Percentiles rank a stretch among this genome's conserved stretches.
Conservation (phyloP, 2,329 filamentous ascomycete genomes). For the Alternaria atra region DNA sequence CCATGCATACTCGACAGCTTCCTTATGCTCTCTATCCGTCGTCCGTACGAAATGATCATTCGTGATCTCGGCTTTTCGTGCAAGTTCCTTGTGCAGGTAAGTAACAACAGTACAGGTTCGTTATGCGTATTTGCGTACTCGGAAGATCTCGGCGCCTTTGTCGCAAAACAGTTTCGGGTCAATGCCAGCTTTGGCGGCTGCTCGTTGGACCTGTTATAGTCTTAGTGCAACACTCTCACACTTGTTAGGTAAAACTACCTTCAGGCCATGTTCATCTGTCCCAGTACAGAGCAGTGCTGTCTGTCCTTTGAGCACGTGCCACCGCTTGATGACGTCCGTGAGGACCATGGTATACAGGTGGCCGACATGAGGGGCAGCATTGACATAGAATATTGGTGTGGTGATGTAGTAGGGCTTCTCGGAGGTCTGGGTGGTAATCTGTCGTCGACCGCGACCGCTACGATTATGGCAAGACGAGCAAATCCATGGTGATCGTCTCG, state of each 20-base stretch:
- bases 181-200: constrained; percentile 74
- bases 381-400: constrained; percentile 98
- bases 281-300: constrained; percentile 83
- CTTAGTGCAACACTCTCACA: constrained; percentile 5
- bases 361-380: constrained; percentile 93
- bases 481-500: constrained; percentile 31
- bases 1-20: constrained; percentile 92
- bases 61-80: constrained; percentile 71
- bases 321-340: constrained; percentile 90
- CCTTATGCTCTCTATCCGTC: constrained; percentile 81
- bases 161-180: constrained; percentile 89
- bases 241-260: constrained; percentile 56
- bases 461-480: constrained; percentile 33
- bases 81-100: constrained; percentile 64
- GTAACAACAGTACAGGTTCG: constrained; percentile 3
- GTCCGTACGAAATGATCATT: constrained; percentile 93
- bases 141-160: constrained; percentile 80
- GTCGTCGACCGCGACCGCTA: constrained; percentile 27
- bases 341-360: constrained; percentile 95
- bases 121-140: constrained; percentile 51
- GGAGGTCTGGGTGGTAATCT: constrained; percentile 28
- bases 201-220: constrained; percentile 78
- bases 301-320: constrained; percentile 78
- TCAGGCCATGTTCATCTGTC: constrained; percentile 97
- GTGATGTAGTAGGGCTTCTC: constrained; percentile 92